Base-by-base conservation (phyloP, 2,329 filamentous ascomycete species). In the Penicillium italicum region DNA sequence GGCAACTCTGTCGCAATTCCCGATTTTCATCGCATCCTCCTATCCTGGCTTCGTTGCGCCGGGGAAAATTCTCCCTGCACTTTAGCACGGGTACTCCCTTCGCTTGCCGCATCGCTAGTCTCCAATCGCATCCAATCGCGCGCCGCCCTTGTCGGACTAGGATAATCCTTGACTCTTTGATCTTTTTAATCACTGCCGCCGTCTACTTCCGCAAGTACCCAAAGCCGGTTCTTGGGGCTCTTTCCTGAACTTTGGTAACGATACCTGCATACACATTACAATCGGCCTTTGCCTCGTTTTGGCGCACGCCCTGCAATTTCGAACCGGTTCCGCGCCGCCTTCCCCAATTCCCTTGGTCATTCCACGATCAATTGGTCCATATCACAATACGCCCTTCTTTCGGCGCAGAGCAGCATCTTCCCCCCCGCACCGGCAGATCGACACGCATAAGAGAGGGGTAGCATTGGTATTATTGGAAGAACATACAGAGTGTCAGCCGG, bases 351-450 rank as follows among this genome's bases (percentile, higher is more conserved):
- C 52, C 49, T 41, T 55, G 58, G 46, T 62, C 45, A 56, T 56
- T 58, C 47, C 56, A 48, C 63, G 48, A 61, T 65, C 69, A 70
- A 69, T 69, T 67, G 66, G 67, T 55, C 58, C 56, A 58, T 59
- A 64, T 67, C 58, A 58, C 66, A 68, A 64, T 60, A 50, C 57
- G 53, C 62, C 52, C 59, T 57, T 59, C 59, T 59, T 59, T 60
- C 48, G 26, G 54, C 67, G 66, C 64, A 66, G 65, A 58, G 55
- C 60, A 60, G 56, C 66, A 71, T 68, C 66, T 70, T 72, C 64
- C 69, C 67, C 69, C 66, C 66, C 70, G 66, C 59, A 66, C 57
- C 58, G 65, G 58, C 64, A 64, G 66, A 72, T 71, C 67, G 59
- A 62, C 68, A 55, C 59, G 51, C 60, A 52, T 50, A 67, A 65